Evolutionary conservation across 495 filamentous ascomycete genomes (phyloP).

Genomic region (Mytilinidion resinicola): DNA sequence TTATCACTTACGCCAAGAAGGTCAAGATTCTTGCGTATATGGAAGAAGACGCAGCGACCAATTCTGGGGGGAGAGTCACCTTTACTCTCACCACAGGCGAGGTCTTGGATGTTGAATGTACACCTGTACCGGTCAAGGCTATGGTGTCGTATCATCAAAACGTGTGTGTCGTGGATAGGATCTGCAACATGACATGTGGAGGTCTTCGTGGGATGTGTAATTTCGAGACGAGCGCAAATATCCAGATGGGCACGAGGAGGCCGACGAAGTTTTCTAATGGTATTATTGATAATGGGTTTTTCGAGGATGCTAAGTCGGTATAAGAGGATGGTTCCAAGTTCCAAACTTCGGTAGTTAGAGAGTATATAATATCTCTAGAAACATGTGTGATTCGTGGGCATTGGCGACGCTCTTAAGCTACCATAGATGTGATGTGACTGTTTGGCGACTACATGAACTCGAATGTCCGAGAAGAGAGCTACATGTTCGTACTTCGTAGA

Average conservation of each 20-base stretch:
- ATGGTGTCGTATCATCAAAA: neutral
- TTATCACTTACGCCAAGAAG: neutral
- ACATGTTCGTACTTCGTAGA: too few species aligned
- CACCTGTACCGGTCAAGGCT: neutral
- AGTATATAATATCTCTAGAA: too few species aligned
- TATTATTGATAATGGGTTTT: neutral
- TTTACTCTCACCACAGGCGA: neutral
- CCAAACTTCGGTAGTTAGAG: too few species aligned
- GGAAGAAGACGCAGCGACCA: neutral
- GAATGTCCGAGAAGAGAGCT: neutral
- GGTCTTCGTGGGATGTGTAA: neutral
- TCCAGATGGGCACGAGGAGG: neutral
- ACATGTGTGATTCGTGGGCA: too few species aligned
- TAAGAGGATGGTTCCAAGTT: too few species aligned
- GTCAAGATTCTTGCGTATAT: neutral
- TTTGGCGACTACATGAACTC: neutral
- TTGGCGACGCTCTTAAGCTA: too few species aligned
- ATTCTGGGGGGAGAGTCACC: neutral
- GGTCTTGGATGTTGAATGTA: neutral
- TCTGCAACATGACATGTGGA: neutral
- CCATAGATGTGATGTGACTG: neutral
- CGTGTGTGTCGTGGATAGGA: neutral
- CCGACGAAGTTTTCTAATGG: neutral
- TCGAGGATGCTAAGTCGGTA: neutral
- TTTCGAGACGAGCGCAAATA: neutral